Conservation (phyloP, 2,329 filamentous ascomycete genomes). For the Didymella exigua region DNA sequence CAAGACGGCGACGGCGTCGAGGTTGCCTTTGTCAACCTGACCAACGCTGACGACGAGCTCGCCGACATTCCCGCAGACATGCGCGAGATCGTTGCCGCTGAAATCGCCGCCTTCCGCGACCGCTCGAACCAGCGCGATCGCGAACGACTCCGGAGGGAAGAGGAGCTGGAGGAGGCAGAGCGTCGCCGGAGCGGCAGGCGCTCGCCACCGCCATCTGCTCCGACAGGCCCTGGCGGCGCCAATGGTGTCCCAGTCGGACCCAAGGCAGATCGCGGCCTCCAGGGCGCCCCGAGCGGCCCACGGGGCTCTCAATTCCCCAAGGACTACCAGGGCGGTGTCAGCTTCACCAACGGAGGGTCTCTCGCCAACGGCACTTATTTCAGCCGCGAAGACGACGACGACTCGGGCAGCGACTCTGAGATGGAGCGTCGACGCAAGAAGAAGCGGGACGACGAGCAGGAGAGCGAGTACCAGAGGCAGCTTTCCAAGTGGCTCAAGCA, state of each 20-base stretch:
- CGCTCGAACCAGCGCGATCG: constrained; percentile 86
- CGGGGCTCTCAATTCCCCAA: constrained; percentile 70
- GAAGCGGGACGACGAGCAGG: constrained; percentile 75
- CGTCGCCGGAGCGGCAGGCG: constrained; percentile 72
- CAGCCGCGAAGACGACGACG: constrained; percentile 80
- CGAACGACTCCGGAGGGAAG: constrained; percentile 84
- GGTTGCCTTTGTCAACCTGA: constrained; percentile 86
- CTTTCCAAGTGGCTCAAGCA: constrained; percentile 91
- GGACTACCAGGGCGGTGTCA: constrained; percentile 77
- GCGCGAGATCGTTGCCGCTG: constrained; percentile 90
- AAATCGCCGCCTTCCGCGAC: constrained; percentile 93
- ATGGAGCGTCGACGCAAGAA: constrained; percentile 73
- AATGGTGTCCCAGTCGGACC: constrained; percentile 81
- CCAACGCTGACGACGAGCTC: constrained; percentile 79
- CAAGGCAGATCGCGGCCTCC: constrained; percentile 65
- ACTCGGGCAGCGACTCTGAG: constrained; percentile 85
- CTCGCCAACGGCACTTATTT: constrained; percentile 62
- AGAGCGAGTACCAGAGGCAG: constrained; percentile 82
- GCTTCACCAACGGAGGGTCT: constrained; percentile 80
- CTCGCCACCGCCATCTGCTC: constrained; percentile 69
- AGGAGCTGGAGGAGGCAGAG: constrained; percentile 89
- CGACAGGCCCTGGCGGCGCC: constrained; percentile 65
- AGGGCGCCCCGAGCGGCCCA: constrained; percentile 76
- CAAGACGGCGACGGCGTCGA: constrained; percentile 70
- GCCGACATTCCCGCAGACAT: constrained; percentile 95